Evolutionary conservation across 208 protist species (phyloP), one percentile per base, ranked within the genome.

Genomic region (Giardia muris): DNA sequence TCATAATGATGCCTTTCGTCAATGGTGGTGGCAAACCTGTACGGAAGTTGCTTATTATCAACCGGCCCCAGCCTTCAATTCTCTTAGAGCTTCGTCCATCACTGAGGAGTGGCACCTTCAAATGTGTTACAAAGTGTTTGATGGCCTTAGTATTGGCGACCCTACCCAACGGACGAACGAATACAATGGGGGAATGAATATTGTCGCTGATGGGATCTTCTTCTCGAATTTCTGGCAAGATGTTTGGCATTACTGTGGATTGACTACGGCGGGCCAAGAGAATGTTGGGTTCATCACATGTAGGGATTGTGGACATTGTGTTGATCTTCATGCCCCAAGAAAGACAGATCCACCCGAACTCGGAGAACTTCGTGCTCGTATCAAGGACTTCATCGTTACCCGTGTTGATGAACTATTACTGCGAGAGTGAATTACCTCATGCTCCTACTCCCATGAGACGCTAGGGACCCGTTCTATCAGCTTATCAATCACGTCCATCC

Each of bases 171-270:
- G 45, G 10, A 90, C 87, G 0, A 90, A 90, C 87, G 1, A 90
- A 2, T 90, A 48, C 45, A 67, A 90, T 47, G 87, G 87, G 2
- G 2, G 2, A 4, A n/a, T 67, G 10, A 2, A 47, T 2, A 46
- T 90, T 2, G 42, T 67, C n/a, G 87, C 42, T 47, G 1, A 2
- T n/a, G 87, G 48, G 4, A 47, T 45, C 44, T 47, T 90, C n/a
- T 90, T 90, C 44, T 67, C 43, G 43, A 90, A 90, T n/a, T 90
- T 90, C 44, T 90, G 87, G 87, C 87, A 90, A 90, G 87, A 90
- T 47, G 2, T 47, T 90, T 90, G 87, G 87, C 87, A 90, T n/a
- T 67, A 67, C 2, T 47, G 1, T 90, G 45, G 87, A 44, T n/a
- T 90, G 42, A 90, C 87, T n/a, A 47, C 1, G 45, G 42, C 0